Evolutionary conservation across 2,329 filamentous ascomycete species (phyloP), one percentile per base, ranked within the genome.

Genomic region (Dactylella cylindrospora): DNA sequence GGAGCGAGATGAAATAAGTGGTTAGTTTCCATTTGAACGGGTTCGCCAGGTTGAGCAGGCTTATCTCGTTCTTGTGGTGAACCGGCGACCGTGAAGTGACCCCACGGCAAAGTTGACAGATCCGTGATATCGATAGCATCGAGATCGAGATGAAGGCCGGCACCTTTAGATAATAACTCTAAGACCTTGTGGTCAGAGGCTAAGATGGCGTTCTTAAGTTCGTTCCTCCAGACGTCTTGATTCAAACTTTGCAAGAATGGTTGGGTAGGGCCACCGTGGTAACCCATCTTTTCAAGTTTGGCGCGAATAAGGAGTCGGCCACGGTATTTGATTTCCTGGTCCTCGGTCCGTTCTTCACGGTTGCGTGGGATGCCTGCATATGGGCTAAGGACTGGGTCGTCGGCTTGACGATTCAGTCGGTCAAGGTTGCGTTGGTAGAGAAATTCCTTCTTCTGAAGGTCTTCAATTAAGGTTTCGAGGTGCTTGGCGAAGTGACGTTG

Each of bases 231-330:
- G 13, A 40, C 41, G 1, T 46, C 45, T 13, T 39, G 19, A 6
- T 46, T 44, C 5, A 60, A 17, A n/a, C 22, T 22, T 5, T 43
- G 33, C 6, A 61, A 12, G 40, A 61, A 61, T 1, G 39, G 26
- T n/a, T 12, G 5, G 6, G 47, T 22, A 3, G 40, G 40, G 8
- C 54, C 47, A 20, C 41, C 41, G 2, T 33, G 35, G 13, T 61
- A 61, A 3, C 54, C 54, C 20, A 51, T 12, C 17, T 47, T 52
- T 5, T 52, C 31, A 5, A 61, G 33, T n/a, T 40, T 45, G n/a
- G 41, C 46, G 2, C 40, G 54, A n/a, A 41, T 35, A 3, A 46
- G 26, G 8, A 61, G 23, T 10, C 54, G 46, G 25, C 33, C 45
- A 17, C 55, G 35, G n/a, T 49, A 61, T 5, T 20, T 19, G 20